Conservation (phyloP, 2,329 filamentous ascomycete species). For the Penicillium italicum region DNA sequence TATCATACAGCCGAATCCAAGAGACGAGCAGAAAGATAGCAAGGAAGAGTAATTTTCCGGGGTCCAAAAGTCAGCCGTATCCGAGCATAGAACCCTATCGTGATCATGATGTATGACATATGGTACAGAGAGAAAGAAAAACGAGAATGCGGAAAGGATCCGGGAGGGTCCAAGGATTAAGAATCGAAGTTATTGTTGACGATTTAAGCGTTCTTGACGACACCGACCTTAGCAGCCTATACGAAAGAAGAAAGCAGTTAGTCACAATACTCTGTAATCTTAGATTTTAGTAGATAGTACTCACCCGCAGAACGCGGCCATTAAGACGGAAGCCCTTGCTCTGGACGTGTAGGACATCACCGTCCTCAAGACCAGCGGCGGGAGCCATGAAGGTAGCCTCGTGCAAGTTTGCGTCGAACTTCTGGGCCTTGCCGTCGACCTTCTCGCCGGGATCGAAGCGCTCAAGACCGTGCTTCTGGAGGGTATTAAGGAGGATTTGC, state of each 20-base stretch:
- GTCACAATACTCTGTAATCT: not conserved
- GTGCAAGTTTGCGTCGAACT: slow-evolving; percentile 94
- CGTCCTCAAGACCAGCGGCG: slow-evolving; percentile 81
- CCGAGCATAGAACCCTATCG: slow-evolving; percentile 24
- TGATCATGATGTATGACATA: slow-evolving; percentile 34
- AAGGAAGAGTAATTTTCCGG: slow-evolving; percentile 22
- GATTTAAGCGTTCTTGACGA: slow-evolving; percentile 71
- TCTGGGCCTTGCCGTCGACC: slow-evolving; percentile 59
- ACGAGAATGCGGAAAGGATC: slow-evolving; percentile 4
- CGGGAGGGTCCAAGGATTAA: not conserved
- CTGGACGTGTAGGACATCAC: slow-evolving; percentile 86
- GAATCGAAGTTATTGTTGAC: slow-evolving; percentile 5
- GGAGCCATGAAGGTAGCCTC: slow-evolving; percentile 95
- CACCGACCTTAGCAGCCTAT: slow-evolving; percentile 85
- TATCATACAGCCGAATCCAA: slow-evolving; percentile 36
- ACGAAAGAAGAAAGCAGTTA: slow-evolving; percentile 12
- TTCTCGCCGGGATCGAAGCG: slow-evolving; percentile 68
- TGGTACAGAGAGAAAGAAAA: slow-evolving; percentile 30
- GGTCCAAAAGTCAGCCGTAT: slow-evolving; percentile 23
- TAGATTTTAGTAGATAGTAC: slow-evolving; percentile 15
- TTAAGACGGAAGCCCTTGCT: slow-evolving; percentile 96
- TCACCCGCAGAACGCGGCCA: slow-evolving; percentile 72
- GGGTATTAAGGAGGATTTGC: slow-evolving; percentile 75
- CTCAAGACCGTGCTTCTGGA: slow-evolving; percentile 92
- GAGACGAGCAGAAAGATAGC: slow-evolving; percentile 24